Evolutionary conservation across 1,284 basidiomycete genomes (phyloP).

Genomic region (Pholiota adiposa): DNA sequence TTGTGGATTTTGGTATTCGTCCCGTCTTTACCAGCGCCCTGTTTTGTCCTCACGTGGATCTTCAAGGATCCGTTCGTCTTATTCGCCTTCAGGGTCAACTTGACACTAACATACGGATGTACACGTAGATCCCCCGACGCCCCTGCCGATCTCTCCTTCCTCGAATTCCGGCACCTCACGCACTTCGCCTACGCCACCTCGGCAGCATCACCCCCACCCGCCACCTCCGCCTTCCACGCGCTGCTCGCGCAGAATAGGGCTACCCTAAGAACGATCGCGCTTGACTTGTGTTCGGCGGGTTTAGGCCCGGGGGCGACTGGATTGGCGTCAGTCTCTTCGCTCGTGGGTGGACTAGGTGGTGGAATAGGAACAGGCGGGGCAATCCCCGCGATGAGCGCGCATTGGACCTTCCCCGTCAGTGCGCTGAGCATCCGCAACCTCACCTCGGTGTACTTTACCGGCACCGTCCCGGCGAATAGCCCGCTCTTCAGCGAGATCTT

Average conservation of each 20-base stretch:
- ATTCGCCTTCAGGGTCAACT: no score
- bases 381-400: constrained; percentile 9
- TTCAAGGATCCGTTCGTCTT: no score
- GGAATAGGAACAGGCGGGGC: no score
- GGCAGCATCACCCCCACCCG: constrained; percentile 44
- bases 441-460: constrained; percentile 63
- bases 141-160: constrained; percentile 53
- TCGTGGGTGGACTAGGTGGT: no score
- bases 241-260: constrained; percentile 59
- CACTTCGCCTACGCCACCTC: constrained; percentile 58
- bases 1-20: no score
- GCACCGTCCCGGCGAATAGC: constrained; percentile 53
- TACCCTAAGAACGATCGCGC: constrained; percentile 55
- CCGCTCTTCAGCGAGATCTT: constrained; percentile 63
- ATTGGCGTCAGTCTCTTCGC: neutral
- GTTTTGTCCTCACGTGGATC: no score
- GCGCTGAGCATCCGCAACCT: constrained; percentile 63
- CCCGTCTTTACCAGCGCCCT: no score
- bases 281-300: constrained; percentile 41
- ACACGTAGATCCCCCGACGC: constrained; percentile 50
- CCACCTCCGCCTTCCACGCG: constrained; percentile 41
- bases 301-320: no score
- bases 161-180: constrained; percentile 59
- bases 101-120: no score
- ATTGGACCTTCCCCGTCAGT: constrained; percentile 60